Evolutionary conservation across 2,329 filamentous ascomycete species (phyloP).

Genomic region (Nemania serpens): DNA sequence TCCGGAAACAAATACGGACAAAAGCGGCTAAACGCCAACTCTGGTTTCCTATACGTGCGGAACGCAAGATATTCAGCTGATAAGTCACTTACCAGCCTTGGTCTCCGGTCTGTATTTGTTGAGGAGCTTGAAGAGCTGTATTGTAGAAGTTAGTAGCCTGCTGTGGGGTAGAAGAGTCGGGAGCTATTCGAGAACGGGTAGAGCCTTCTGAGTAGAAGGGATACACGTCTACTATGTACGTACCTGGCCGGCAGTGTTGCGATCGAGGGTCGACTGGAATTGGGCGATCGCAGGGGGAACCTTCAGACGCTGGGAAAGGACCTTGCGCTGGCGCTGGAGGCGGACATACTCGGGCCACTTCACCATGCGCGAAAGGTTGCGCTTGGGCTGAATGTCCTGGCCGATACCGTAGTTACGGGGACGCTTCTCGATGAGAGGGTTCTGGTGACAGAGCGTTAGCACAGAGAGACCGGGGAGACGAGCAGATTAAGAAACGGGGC

Average conservation of each 20-base stretch:
- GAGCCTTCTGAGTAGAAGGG: neutral
- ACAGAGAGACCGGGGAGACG: slow-evolving; percentile 5
- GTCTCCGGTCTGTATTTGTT: slow-evolving; percentile 99
- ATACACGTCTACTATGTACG: neutral
- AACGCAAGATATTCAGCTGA: neutral
- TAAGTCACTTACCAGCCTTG: slow-evolving; percentile 61
- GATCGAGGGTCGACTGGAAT: slow-evolving; percentile 69
- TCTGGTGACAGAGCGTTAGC: slow-evolving; percentile 59
- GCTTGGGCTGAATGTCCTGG: slow-evolving; percentile 96
- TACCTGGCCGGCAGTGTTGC: slow-evolving; percentile 92
- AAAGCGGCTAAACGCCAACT: neutral
- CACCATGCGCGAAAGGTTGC: slow-evolving; percentile 97
- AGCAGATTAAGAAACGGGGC: neutral
- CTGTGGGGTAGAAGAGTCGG: neutral
- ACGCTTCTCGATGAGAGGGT: slow-evolving; percentile 99
- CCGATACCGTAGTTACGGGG: slow-evolving; percentile 97
- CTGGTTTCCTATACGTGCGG: neutral
- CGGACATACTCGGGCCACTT: slow-evolving; percentile 99
- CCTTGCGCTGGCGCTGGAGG: slow-evolving; percentile 92
- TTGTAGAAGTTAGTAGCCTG: neutral
- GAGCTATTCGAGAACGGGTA: neutral
- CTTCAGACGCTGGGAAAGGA: slow-evolving; percentile 98
- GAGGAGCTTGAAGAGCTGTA: slow-evolving; percentile 82
- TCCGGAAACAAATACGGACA: neutral
- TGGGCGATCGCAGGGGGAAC: slow-evolving; percentile 74